Evolutionary conservation across 108 stramenopile genomes (phyloP).

Genomic region (Skeletonema marinoi): DNA sequence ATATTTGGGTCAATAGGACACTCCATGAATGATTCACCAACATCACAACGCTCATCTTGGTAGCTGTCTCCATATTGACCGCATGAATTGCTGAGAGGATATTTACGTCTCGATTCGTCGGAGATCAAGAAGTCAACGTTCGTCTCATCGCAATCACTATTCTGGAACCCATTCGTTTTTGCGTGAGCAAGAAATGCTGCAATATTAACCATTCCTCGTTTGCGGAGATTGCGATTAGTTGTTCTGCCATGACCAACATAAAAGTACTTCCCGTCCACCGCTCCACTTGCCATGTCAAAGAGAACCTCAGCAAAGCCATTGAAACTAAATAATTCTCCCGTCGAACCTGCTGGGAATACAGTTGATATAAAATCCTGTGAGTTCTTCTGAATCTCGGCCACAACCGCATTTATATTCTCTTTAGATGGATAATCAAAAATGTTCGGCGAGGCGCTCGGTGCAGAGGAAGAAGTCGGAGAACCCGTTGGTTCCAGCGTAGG

Average conservation of each 20-base stretch:
- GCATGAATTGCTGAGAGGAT: slow-evolving; percentile 12
- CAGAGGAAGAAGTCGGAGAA: slow-evolving; percentile 22
- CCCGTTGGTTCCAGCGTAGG: slow-evolving; percentile 11
- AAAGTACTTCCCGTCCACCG: slow-evolving; percentile 22
- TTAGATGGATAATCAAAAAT: slow-evolving; percentile 24
- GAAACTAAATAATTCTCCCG: slow-evolving; percentile 16
- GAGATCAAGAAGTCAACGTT: slow-evolving; percentile 21
- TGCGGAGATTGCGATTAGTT: slow-evolving; percentile 10
- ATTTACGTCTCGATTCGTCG: not conserved
- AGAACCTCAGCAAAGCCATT: slow-evolving; percentile 20
- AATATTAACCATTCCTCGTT: slow-evolving; percentile 38
- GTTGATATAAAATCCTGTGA: not conserved
- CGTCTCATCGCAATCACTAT: slow-evolving; percentile 40
- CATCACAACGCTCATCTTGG: slow-evolving; percentile 37
- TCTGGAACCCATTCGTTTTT: slow-evolving; percentile 35
- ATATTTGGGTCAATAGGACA: slow-evolving; percentile 39
- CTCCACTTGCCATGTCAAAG: slow-evolving; percentile 20
- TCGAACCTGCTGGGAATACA: not conserved
- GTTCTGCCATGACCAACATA: slow-evolving; percentile 36
- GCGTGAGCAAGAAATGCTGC: slow-evolving; percentile 44
- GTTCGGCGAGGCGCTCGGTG: slow-evolving; percentile 21
- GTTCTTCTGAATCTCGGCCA: slow-evolving; percentile 1
- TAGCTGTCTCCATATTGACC: slow-evolving; percentile 23
- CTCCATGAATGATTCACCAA: slow-evolving; percentile 31
- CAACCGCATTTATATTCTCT: slow-evolving; percentile 3